Conservation (phyloP, 306 rosid species). For the Vicia villosa region DNA sequence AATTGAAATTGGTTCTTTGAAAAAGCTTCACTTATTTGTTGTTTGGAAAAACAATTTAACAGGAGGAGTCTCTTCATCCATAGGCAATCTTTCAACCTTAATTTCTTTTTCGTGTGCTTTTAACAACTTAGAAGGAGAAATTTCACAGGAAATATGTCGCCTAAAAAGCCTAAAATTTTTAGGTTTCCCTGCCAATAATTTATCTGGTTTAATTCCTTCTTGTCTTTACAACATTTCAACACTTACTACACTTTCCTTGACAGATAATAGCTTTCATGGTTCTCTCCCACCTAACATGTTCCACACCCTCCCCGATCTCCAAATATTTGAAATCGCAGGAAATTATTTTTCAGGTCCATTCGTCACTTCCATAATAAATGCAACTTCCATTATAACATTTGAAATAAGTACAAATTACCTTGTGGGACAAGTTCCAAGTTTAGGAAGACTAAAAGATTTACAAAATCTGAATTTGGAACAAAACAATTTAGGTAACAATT, state of each 20-base stretch:
- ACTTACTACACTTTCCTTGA: fast-evolving
- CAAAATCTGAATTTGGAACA: fast-evolving
- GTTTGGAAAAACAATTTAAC: neutral
- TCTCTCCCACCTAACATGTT: conserved; percentile 41
- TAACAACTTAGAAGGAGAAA: neutral
- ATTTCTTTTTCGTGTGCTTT: neutral
- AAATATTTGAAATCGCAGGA: fast-evolving
- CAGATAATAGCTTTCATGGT: neutral
- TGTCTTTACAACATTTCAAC: conserved; percentile 43
- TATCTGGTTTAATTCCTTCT: conserved; percentile 33
- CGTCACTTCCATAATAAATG: conserved; percentile 24
- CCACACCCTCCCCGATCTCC: conserved; percentile 30
- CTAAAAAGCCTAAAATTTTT: neutral
- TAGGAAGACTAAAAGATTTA: conserved; percentile 4
- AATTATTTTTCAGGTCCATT: conserved; percentile 39
- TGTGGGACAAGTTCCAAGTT: conserved; percentile 21
- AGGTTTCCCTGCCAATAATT: fast-evolving
- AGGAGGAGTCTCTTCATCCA: neutral
- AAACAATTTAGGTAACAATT: conserved; percentile 36
- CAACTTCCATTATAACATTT: neutral
- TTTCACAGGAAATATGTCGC: neutral
- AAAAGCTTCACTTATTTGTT: neutral
- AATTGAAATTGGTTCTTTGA: neutral
- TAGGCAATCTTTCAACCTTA: neutral
- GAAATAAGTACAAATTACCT: conserved; percentile 33